phyloP scores from a whole-genome alignment of 129 eudicot genomes.

The Gnaphalium uliginosum region DNA sequence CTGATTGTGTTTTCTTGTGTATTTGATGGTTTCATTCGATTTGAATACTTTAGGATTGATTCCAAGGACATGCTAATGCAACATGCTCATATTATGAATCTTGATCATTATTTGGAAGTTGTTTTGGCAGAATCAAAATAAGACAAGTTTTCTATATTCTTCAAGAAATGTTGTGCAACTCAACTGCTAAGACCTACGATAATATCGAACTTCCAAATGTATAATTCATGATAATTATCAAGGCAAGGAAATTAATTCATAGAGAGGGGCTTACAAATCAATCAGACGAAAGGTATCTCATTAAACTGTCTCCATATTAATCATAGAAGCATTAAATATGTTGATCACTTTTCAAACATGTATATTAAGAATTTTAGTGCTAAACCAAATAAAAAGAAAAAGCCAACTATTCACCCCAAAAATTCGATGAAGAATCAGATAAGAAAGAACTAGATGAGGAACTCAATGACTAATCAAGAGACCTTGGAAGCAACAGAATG shows the following conservation, averaged over 20 bases:
- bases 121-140: background rate
- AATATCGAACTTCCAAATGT: background rate
- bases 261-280: no score
- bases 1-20: background rate
- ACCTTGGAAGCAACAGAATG: constrained; percentile 16
- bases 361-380: background rate
- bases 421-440: background rate
- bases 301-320: background rate
- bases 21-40: background rate
- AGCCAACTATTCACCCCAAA: constrained; percentile 2
- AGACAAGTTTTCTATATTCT: background rate
- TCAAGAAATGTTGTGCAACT: background rate
- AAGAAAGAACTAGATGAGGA: background rate
- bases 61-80: background rate
- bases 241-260: background rate
- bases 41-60: background rate
- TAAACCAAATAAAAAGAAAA: background rate
- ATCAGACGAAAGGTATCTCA: background rate
- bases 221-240: background rate
- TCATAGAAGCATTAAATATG: background rate
- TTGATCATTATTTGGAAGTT: background rate
- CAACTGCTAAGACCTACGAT: background rate
- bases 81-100: background rate
- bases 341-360: background rate
- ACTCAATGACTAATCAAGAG: background rate